Evolutionary conservation across 2,329 filamentous ascomycete species (phyloP).

Genomic region (Knoxdaviesia proteae): DNA sequence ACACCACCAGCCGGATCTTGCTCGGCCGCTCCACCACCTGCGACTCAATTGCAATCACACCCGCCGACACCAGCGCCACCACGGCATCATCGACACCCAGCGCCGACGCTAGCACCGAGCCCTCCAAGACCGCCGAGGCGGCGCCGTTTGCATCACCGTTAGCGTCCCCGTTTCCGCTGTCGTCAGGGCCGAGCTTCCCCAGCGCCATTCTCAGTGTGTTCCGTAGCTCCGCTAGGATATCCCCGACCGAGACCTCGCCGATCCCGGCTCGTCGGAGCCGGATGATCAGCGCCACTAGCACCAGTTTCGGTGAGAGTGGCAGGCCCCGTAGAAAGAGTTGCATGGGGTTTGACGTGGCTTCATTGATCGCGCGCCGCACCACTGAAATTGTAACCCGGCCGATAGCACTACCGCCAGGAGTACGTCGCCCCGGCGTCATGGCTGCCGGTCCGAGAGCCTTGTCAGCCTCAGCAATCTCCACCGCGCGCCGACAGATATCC

Average conservation of each 20-base stretch:
- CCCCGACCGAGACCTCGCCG: slow-evolving; percentile 70
- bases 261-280: slow-evolving; percentile 67
- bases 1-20: slow-evolving; percentile 67
- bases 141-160: background rate
- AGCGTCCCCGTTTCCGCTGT: background rate
- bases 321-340: slow-evolving; percentile 74
- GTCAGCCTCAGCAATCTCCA: slow-evolving; percentile 80
- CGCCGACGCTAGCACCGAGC: slow-evolving; percentile 2
- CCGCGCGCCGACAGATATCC: slow-evolving; percentile 85
- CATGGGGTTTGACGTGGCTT: slow-evolving; percentile 80
- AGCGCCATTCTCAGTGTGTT: slow-evolving; percentile 3
- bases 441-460: slow-evolving; percentile 14
- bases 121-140: slow-evolving; percentile 1
- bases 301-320: slow-evolving; percentile 63
- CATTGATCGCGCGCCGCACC: slow-evolving; percentile 83
- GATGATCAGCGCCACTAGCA: slow-evolving; percentile 64
- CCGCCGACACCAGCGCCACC: slow-evolving; percentile 67
- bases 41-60: slow-evolving; percentile 67
- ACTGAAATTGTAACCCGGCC: slow-evolving; percentile 71
- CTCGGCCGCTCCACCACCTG: slow-evolving; percentile 67
- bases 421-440: slow-evolving; percentile 26
- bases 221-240: slow-evolving; percentile 57
- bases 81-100: slow-evolving; percentile 42
- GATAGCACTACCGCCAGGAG: slow-evolving; percentile 3
- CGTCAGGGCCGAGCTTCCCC: slow-evolving; percentile 1